phyloP scores from a whole-genome alignment of 2,329 filamentous ascomycete species.

The Botrytis medusae region DNA sequence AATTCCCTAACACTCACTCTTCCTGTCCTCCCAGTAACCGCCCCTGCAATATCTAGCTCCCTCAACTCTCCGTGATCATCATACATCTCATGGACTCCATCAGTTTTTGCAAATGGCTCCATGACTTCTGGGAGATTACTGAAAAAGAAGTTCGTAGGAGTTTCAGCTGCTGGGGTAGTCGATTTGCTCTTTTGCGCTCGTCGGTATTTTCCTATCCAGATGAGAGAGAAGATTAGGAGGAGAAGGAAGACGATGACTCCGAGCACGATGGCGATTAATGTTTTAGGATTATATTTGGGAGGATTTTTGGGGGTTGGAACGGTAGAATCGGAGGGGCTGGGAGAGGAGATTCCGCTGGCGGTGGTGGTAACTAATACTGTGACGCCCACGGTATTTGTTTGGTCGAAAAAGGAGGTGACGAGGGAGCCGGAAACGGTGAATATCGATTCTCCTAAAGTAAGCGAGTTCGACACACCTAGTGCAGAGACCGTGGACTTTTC shows the following conservation, averaged over 20 bases:
- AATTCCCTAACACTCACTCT: not conserved
- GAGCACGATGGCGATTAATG: not conserved
- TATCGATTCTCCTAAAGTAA: too few species aligned
- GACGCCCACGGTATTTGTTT: not conserved
- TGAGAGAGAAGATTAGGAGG: not conserved
- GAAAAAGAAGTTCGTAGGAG: not conserved
- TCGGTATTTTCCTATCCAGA: not conserved
- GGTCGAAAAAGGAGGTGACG: not conserved
- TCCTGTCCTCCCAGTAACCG: not conserved
- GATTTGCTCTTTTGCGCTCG: not conserved
- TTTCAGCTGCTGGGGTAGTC: not conserved
- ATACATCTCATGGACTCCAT: not conserved
- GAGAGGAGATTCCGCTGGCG: not conserved
- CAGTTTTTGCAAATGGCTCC: not conserved
- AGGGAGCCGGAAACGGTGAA: not conserved
- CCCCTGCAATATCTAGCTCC: not conserved
- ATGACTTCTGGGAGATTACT: not conserved
- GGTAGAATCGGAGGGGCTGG: not conserved
- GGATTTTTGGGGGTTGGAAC: not conserved
- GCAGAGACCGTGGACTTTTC: too few species aligned
- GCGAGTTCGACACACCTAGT: too few species aligned
- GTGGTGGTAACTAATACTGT: not conserved
- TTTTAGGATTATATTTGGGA: not conserved
- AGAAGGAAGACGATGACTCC: not conserved
- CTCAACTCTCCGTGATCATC: not conserved